A percentile compares a stretch with the other conserved stretches of the same genome.
phyloP scores from a whole-genome alignment of 2,329 filamentous ascomycete genomes.

The Hawksworthiomyces lignivorus region DNA sequence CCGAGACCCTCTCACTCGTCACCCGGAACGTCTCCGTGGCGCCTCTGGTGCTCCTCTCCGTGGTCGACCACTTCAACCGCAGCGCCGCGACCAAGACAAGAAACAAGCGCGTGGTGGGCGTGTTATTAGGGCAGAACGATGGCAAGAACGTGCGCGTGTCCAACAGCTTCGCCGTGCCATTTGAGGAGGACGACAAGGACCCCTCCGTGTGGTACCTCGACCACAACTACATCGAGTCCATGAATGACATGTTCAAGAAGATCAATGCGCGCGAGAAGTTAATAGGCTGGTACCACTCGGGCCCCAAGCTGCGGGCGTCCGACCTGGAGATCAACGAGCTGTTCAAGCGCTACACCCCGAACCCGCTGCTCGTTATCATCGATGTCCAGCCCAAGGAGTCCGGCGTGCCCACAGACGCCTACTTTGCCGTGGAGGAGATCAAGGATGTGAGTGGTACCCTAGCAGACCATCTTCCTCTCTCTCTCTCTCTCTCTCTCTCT shows the following conservation, averaged over 20 bases:
- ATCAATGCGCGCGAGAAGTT: slow-evolving; percentile 98
- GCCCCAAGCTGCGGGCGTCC: slow-evolving; percentile 90
- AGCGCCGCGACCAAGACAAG: slow-evolving; percentile 78
- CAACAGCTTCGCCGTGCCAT: slow-evolving; percentile 98
- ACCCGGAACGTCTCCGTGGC: slow-evolving; percentile 94
- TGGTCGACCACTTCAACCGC: slow-evolving; percentile 96
- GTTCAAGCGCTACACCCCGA: slow-evolving; percentile 97
- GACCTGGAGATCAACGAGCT: slow-evolving; percentile 99
- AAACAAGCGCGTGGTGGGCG: slow-evolving; percentile 84
- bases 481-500: slow-evolving; percentile 4
- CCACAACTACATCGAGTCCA: slow-evolving; percentile 98
- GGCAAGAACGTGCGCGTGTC: slow-evolving; percentile 94
- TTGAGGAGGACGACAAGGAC: slow-evolving; percentile 98
- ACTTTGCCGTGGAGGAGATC: slow-evolving; percentile 99
- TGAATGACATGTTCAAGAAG: slow-evolving; percentile 99
- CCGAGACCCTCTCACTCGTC: slow-evolving; percentile 91
- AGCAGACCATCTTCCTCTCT: not conserved
- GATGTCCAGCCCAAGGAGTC: slow-evolving; percentile 98
- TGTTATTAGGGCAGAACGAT: slow-evolving; percentile 90
- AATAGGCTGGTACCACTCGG: slow-evolving; percentile 99
- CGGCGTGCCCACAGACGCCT: slow-evolving; percentile 94
- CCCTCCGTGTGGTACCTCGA: slow-evolving; percentile 98
- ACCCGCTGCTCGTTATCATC: slow-evolving; percentile 93
- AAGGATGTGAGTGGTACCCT: slow-evolving; percentile 70
- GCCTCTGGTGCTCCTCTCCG: slow-evolving; percentile 93